Evolutionary conservation across 2,329 filamentous ascomycete genomes (phyloP).

Genomic region (Penicillium sp.): DNA sequence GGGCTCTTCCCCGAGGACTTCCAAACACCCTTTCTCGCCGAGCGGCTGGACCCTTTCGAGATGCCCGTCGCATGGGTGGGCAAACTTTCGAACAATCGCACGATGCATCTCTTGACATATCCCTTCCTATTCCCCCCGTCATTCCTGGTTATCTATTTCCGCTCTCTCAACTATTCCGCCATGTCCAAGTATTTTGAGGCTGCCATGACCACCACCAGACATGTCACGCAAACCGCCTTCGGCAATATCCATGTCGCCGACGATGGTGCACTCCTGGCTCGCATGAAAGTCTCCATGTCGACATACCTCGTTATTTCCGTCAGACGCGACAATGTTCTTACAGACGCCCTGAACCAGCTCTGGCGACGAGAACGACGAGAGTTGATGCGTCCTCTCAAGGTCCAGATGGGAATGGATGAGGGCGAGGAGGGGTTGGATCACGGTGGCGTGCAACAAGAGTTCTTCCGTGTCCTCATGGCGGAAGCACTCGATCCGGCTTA

Average conservation of each 20-base stretch:
- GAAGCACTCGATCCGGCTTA: conserved; percentile 76
- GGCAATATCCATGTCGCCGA: conserved; percentile 50
- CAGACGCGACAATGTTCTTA: conserved; percentile 64
- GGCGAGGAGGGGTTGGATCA: conserved; percentile 91
- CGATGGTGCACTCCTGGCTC: conserved; percentile 60
- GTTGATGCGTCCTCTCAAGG: conserved; percentile 79
- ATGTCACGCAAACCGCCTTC: conserved; percentile 48
- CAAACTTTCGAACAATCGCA: conserved; percentile 60
- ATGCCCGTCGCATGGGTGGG: conserved; percentile 71
- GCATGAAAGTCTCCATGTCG: conserved; percentile 64
- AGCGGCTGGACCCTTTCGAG: conserved; percentile 70
- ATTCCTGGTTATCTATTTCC: conserved; percentile 77
- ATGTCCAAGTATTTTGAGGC: conserved; percentile 81
- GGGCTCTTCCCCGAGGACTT: conserved; percentile 69
- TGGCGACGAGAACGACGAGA: conserved; percentile 83
- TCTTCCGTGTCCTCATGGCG: conserved; percentile 79
- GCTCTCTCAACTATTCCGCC: conserved; percentile 78
- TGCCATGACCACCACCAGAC: conserved; percentile 51
- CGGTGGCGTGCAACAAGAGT: conserved; percentile 94
- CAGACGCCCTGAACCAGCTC: conserved; percentile 79
- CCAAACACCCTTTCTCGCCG: conserved; percentile 70
- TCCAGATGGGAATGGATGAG: conserved; percentile 76
- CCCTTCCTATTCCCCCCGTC: conserved; percentile 75
- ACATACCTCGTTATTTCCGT: conserved; percentile 71
- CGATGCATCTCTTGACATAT: conserved; percentile 73